A percentile compares a stretch with the other conserved stretches of the same genome.
These are phyloP conservation scores for Suillus placidus DNA, from an alignment of 768 basidiomycete genomes.

Conservation along the genomic window DNA sequence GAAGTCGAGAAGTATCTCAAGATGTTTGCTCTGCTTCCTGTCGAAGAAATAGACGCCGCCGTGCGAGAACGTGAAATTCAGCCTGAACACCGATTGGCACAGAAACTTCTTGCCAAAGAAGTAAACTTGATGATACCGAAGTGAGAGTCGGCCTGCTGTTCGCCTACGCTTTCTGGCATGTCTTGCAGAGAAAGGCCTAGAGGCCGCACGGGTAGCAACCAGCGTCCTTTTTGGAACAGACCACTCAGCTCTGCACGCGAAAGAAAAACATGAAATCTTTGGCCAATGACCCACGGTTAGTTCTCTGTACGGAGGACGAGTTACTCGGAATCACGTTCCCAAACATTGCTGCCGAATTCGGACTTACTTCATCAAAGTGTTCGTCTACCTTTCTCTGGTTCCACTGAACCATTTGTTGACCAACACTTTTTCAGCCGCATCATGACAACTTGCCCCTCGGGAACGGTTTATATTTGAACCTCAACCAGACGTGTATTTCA, in stretches of 20 bases:
- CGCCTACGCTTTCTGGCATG: too few species aligned
- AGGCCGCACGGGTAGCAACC: too few species aligned
- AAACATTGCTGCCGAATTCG: slow-evolving; percentile 60
- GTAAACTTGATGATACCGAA: too few species aligned
- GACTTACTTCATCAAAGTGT: slow-evolving; percentile 68
- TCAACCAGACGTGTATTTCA: slow-evolving; percentile 52
- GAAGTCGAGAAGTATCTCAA: too few species aligned
- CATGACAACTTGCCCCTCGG: slow-evolving; percentile 58
- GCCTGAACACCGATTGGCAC: too few species aligned
- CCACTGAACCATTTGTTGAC: slow-evolving; percentile 10
- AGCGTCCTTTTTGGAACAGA: slow-evolving; percentile 46
- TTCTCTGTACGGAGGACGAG: slow-evolving; percentile 50
- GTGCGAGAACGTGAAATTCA: too few species aligned
- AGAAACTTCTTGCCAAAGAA: too few species aligned
- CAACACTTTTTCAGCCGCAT: slow-evolving; percentile 51
- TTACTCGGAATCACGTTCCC: slow-evolving; percentile 52
- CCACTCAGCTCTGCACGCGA: slow-evolving; percentile 41
- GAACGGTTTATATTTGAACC: slow-evolving; percentile 72
- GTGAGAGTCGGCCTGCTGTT: too few species aligned
- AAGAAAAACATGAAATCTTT: slow-evolving; percentile 65
- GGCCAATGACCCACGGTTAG: slow-evolving; percentile 64
- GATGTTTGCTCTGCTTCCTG: too few species aligned
- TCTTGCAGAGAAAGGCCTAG: too few species aligned
- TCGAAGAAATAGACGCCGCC: too few species aligned
- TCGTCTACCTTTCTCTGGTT: slow-evolving; percentile 28